phyloP scores from a whole-genome alignment of 2,329 filamentous ascomycete genomes.

The Didymella pinodella region DNA sequence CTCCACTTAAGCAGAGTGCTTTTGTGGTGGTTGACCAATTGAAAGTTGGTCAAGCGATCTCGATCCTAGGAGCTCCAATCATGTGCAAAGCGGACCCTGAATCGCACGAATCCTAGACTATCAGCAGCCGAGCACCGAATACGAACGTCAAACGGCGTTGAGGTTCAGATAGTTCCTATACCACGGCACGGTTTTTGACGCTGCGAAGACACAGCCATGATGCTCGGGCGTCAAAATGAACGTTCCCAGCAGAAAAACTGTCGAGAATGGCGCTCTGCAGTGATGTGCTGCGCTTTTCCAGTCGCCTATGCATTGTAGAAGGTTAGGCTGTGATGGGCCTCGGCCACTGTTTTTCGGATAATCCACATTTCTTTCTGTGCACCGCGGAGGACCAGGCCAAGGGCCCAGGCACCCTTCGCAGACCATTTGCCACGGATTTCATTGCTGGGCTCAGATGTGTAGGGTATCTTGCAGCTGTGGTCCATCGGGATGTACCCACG shows the following conservation, averaged over 20 bases:
- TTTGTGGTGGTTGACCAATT: constrained; percentile 5
- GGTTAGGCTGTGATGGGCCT: background rate
- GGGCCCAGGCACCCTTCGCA: background rate
- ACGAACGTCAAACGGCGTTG: background rate
- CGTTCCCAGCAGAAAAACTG: background rate
- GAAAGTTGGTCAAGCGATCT: background rate
- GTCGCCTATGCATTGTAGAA: background rate
- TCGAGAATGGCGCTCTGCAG: background rate
- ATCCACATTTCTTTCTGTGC: background rate
- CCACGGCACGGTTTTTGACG: background rate
- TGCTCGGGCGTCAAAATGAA: background rate
- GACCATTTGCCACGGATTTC: background rate
- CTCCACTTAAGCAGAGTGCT: constrained; percentile 2
- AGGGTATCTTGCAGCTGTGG: background rate
- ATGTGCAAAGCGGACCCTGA: constrained; percentile 6
- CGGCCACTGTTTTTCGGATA: background rate
- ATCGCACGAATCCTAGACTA: constrained; percentile 1
- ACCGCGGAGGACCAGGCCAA: constrained; percentile 1
- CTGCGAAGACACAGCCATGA: background rate
- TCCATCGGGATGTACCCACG: constrained; percentile 1
- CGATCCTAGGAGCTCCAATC: constrained; percentile 26
- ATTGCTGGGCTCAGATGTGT: background rate
- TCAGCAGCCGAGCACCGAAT: background rate
- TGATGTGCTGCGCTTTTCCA: background rate
- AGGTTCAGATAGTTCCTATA: background rate